Conservation (phyloP, 768 basidiomycete genomes). For the Macrocybe gigantea region DNA sequence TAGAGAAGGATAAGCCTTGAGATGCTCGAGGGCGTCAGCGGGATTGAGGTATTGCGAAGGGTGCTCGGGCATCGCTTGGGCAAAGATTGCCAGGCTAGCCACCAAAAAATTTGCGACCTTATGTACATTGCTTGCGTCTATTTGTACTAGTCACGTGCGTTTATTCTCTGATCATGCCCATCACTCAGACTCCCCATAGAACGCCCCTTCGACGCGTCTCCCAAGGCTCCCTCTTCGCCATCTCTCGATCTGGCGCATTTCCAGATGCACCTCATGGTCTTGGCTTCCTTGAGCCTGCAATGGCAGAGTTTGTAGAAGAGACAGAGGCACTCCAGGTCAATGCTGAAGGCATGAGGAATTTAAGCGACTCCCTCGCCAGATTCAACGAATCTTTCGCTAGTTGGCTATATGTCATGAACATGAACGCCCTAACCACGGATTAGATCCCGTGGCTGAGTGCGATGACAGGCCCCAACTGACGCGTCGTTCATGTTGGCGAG, state of each 20-base stretch:
- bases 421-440: constrained; percentile 92
- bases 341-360: constrained; percentile 59
- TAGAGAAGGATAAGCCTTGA: constrained; percentile 57
- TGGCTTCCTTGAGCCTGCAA: constrained; percentile 78
- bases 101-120: constrained; percentile 6
- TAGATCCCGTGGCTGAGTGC: constrained; percentile 19
- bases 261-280: constrained; percentile 79
- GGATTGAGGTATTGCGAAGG: constrained; percentile 49
- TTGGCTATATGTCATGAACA: constrained; percentile 87
- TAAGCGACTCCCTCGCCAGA: constrained; percentile 70
- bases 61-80: constrained; percentile 12
- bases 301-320: constrained; percentile 87
- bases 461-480: constrained; percentile 49
- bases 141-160: constrained; percentile 9
- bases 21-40: constrained; percentile 66
- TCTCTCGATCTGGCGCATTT: constrained; percentile 71
- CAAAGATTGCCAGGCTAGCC: constrained; percentile 12
- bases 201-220: constrained; percentile 88
- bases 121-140: constrained; percentile 12
- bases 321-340: constrained; percentile 75
- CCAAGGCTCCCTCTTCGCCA: constrained; percentile 82
- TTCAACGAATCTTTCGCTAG: constrained; percentile 95
- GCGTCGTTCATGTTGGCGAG: constrained; percentile 55
- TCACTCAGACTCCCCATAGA: constrained; percentile 49
- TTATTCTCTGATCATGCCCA: constrained; percentile 8